These are phyloP conservation scores for Neurospora intermedia DNA, from an alignment of 495 filamentous ascomycete species.

Conservation along the genomic window DNA sequence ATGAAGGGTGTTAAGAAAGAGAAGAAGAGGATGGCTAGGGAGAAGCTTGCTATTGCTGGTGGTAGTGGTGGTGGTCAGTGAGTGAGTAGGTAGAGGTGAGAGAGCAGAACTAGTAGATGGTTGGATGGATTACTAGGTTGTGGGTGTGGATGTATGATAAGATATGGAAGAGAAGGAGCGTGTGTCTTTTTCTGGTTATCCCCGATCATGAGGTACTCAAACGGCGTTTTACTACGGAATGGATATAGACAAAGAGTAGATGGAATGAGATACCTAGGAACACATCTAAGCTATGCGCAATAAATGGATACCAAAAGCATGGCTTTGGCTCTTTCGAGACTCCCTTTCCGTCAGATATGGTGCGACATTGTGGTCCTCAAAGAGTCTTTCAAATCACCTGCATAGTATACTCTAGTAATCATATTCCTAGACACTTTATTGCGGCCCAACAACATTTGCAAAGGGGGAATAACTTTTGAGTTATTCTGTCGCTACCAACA, in stretches of 20 bases:
- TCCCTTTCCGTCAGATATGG: too few species aligned
- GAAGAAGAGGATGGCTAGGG: slow-evolving; percentile 25
- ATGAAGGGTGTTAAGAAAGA: slow-evolving; percentile 51
- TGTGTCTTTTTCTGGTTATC: neutral
- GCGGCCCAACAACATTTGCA: neutral
- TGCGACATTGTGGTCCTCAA: too few species aligned
- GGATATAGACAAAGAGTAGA: neutral
- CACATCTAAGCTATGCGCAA: neutral
- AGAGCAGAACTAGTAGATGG: too few species aligned
- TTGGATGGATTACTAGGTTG: too few species aligned
- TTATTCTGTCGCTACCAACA: neutral
- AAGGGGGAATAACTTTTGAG: neutral
- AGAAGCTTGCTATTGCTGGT: neutral
- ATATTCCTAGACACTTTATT: neutral
- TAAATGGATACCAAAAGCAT: neutral
- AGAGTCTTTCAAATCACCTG: too few species aligned
- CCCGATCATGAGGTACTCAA: neutral
- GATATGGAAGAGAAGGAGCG: neutral
- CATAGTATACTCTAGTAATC: neutral
- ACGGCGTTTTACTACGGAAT: neutral
- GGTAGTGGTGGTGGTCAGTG: neutral
- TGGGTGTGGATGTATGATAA: neutral
- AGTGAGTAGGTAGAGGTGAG: too few species aligned
- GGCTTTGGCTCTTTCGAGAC: neutral
- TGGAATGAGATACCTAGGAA: neutral